A percentile compares a stretch with the other conserved stretches of the same genome.
Evolutionary conservation across 805 yeast genomes (phyloP).

Genomic region (Kodamaea jinghongensis): DNA sequence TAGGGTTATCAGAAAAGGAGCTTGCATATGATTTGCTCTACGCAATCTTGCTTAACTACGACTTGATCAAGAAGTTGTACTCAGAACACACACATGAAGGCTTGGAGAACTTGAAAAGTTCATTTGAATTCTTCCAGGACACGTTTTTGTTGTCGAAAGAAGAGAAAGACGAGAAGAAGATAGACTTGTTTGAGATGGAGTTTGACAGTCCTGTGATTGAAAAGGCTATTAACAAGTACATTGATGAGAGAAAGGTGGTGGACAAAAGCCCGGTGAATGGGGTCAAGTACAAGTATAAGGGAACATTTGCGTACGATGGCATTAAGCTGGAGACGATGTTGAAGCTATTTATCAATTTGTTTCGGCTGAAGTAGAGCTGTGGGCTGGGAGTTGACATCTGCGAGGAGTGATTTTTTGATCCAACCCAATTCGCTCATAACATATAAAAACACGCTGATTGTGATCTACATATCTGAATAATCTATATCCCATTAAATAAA

Average conservation of each 20-base stretch:
- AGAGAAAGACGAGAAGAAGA: conserved; percentile 11
- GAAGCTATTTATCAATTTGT: conserved; percentile 4
- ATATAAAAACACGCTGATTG: no score
- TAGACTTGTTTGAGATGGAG: conserved; percentile 23
- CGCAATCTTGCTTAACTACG: conserved; percentile 25
- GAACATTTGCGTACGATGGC: conserved; percentile 17
- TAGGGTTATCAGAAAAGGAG: conserved; percentile 23
- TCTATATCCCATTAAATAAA: no score
- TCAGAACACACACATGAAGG: conserved; percentile 11
- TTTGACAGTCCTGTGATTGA: conserved; percentile 27
- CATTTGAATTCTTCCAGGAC: conserved; percentile 17
- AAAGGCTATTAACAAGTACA: conserved; percentile 12
- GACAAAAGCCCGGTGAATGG: neutral
- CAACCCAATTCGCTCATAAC: no score
- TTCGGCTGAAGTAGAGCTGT: neutral
- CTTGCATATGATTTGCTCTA: conserved; percentile 28
- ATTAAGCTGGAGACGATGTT: conserved; percentile 1
- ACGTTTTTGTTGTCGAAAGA: conserved; percentile 19
- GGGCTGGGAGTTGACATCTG: no score
- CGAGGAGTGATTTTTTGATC: no score
- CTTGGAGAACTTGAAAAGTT: conserved; percentile 14
- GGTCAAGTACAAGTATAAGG: conserved; percentile 16
- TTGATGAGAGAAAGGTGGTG: conserved; percentile 5
- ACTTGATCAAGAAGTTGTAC: conserved; percentile 16
- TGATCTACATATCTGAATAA: no score